Percentiles rank a stretch among this genome's conserved stretches.
Conservation (phyloP, 179 eudicot genomes). For the Silene noctiflora region DNA sequence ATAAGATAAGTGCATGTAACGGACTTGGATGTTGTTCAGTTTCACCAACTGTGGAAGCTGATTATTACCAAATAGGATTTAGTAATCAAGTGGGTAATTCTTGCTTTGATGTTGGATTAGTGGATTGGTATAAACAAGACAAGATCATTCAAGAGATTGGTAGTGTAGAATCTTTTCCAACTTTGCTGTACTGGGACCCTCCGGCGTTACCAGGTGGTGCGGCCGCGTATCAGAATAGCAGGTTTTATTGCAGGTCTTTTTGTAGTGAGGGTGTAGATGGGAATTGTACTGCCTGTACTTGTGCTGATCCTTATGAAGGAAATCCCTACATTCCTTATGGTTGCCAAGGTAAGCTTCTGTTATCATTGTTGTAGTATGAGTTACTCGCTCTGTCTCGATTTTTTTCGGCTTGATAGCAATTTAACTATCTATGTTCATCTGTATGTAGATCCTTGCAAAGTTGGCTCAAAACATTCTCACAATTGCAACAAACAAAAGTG, state of each 20-base stretch:
- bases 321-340: conserved; percentile 24
- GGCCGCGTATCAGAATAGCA: not conserved
- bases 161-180: not conserved
- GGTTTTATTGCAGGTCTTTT: not conserved
- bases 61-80: conserved; percentile 5
- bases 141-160: not conserved
- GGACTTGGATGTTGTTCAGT: conserved; percentile 24
- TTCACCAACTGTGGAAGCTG: not conserved
- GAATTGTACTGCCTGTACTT: conserved; percentile 27
- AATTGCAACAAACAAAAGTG: conserved; percentile 11
- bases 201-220: not conserved
- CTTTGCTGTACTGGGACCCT: conserved; percentile 10
- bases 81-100: conserved; percentile 4
- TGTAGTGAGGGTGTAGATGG: not conserved
- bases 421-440: not conserved
- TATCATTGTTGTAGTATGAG: not conserved
- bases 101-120: conserved; percentile 13
- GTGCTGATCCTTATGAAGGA: conserved; percentile 14
- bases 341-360: conserved; percentile 16
- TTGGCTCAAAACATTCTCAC: not conserved
- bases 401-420: not conserved
- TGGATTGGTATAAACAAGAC: not conserved
- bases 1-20: not conserved
- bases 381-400: not conserved
- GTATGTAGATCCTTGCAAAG: conserved; percentile 15